Base-by-base conservation (phyloP, 2,329 filamentous ascomycete genomes). In the Trichoderma sp. region DNA sequence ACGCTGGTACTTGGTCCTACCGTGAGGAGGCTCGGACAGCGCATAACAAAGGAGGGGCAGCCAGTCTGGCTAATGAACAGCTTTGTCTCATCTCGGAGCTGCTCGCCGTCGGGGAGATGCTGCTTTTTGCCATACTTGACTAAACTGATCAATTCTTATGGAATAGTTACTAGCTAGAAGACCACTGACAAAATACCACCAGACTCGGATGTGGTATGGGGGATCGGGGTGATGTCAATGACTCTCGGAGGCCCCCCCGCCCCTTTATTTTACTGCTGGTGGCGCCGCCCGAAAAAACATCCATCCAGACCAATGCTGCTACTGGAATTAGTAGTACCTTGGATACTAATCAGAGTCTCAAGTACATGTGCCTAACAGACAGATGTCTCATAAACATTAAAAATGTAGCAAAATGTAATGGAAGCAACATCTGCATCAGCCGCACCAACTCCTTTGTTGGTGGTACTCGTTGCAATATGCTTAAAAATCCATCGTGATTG, bases 141-240 rank as follows among this genome's bases (percentile, higher is more conserved):
- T 7, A 43, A n/a, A 2, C 39, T 8, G 17, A 43, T 43, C 39
- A n/a, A 43, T 43, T 43, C 17, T n/a, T 17, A 47, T 23, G 43
- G 3, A 43, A 8, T 47, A 13, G 23, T 6, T 53, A 7, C 20
- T 6, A 23, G 20, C 20, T 12, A 6, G 11, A 12, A 53, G 47
- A 53, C 7, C 4, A 6, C 47, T 53, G 20, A 7, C 1, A 23
- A 50, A 23, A 53, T 53, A 9, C 5, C 5, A 53, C 23, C 23
- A 32, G 15, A 28, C 17, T 50, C 39, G 39, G 32, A 65, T 65
- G 6, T 26, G 26, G 62, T 13, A 53, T 34, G 20, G 62, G 28
- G 28, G 30, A 20, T 23, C 11, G n/a, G 20, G 28, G 66, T 68
- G 66, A 68, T 68, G 66, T 68, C 66, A 68, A 68, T 47, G 66